Evolutionary conservation across 2,329 filamentous ascomycete species (phyloP).

Genomic region (Fusarium domesticum): DNA sequence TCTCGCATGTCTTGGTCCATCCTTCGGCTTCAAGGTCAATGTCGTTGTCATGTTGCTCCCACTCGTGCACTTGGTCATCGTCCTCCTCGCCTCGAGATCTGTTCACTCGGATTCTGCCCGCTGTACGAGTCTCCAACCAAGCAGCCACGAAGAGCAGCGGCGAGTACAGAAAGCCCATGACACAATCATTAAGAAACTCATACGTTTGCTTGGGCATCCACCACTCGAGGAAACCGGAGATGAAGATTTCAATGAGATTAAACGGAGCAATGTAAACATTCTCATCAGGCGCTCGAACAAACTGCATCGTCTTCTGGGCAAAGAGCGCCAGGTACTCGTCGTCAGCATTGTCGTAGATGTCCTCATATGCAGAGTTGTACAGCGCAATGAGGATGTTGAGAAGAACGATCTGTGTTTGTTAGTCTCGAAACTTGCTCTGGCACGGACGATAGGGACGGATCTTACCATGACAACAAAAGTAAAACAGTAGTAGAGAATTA

Average conservation of each 20-base stretch:
- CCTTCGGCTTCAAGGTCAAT: conserved; percentile 79
- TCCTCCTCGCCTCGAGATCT: conserved; percentile 79
- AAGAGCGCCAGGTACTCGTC: conserved; percentile 96
- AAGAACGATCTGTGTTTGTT: conserved; percentile 55
- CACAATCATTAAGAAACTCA: conserved; percentile 77
- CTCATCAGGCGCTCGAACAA: conserved; percentile 93
- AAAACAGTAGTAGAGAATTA: conserved; percentile 96
- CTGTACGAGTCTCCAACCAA: conserved; percentile 63
- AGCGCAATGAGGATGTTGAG: conserved; percentile 96
- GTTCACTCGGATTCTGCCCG: conserved; percentile 67
- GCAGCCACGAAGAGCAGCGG: conserved; percentile 80
- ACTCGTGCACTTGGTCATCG: conserved; percentile 85
- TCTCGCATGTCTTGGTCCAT: conserved; percentile 77
- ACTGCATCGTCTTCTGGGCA: conserved; percentile 92
- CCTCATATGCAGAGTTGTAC: conserved; percentile 94
- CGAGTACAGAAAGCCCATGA: conserved; percentile 84
- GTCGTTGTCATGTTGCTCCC: conserved; percentile 76
- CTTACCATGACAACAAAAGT: conserved; percentile 93
- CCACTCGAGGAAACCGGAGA: conserved; percentile 84
- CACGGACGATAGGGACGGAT: background rate
- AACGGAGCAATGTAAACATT: conserved; percentile 97
- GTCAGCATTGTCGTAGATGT: conserved; percentile 88
- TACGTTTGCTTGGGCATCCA: conserved; percentile 78
- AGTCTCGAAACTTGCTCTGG: background rate
- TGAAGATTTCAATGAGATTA: conserved; percentile 86